These are phyloP conservation scores for Pleoardoris graminearum DNA, from an alignment of 2,329 filamentous ascomycete species.

Conservation along the genomic window DNA sequence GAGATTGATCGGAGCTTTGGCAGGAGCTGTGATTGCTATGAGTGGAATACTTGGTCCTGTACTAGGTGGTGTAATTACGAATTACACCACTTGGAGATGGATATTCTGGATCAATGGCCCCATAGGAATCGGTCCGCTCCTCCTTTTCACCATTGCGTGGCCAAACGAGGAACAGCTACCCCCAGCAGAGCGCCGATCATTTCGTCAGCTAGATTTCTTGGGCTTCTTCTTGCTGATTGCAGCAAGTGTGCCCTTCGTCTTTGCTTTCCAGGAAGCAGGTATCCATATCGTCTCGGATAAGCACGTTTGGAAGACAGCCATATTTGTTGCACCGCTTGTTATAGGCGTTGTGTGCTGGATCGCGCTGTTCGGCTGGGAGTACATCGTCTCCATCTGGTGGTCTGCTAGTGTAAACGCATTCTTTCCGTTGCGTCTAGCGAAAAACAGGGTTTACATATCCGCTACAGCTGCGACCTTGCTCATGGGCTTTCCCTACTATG, in stretches of 20 bases:
- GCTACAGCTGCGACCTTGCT: conserved; percentile 8
- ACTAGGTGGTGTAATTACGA: not conserved
- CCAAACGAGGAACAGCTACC: conserved; percentile 7
- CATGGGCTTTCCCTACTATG: conserved; percentile 12
- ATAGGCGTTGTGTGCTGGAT: conserved; percentile 10
- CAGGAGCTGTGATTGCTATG: not conserved
- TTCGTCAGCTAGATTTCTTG: conserved; percentile 37
- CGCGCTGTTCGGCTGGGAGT: conserved; percentile 12
- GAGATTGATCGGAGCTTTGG: conserved; percentile 1
- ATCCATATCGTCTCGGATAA: conserved; percentile 19
- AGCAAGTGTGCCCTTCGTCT: conserved; percentile 60
- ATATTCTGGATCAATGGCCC: conserved; percentile 6
- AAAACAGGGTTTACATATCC: conserved; percentile 11
- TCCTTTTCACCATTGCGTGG: conserved; percentile 8
- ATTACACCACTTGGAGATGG: conserved; percentile 4
- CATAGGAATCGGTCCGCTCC: conserved; percentile 30
- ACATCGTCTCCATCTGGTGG: conserved; percentile 7
- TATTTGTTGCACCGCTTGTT: conserved; percentile 8
- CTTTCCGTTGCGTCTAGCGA: conserved; percentile 11
- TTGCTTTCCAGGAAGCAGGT: conserved; percentile 60
- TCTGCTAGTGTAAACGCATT: conserved; percentile 6
- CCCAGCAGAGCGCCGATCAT: conserved; percentile 3
- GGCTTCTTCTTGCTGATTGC: conserved; percentile 58
- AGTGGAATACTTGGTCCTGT: conserved; percentile 4
- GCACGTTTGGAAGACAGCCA: conserved; percentile 8